Conservation (phyloP, 2,329 filamentous ascomycete species). For the Cladophialophora psammophila region DNA sequence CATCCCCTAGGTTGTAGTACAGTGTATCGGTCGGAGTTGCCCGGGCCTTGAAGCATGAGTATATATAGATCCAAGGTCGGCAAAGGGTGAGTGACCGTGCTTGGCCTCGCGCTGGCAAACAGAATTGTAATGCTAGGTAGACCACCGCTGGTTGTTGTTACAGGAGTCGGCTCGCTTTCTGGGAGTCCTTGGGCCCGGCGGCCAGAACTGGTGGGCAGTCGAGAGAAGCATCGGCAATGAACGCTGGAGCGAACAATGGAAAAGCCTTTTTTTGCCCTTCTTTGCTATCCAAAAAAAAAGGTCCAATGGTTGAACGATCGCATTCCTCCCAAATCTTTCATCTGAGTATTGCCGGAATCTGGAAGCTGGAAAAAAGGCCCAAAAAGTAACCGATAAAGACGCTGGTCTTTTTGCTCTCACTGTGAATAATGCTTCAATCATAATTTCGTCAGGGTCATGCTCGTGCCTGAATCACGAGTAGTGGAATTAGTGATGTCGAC, state of each 20-base stretch:
- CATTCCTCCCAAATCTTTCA: conserved; percentile 12
- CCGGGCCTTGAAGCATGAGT: conserved; percentile 20
- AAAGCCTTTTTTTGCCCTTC: conserved; percentile 11
- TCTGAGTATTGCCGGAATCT: neutral
- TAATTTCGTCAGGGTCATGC: conserved; percentile 32
- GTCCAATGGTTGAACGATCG: conserved; percentile 1
- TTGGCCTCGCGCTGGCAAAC: conserved; percentile 23
- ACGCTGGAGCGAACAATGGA: neutral
- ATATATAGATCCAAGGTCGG: conserved; percentile 21
- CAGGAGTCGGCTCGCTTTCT: conserved; percentile 14
- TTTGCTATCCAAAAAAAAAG: conserved; percentile 9
- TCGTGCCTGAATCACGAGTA: conserved; percentile 29
- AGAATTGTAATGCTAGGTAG: conserved; percentile 24
- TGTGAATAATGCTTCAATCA: conserved; percentile 20
- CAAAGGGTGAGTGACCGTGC: conserved; percentile 11
- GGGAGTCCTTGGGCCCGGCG: neutral
- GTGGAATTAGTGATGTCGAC: conserved; percentile 7
- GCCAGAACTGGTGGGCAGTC: neutral
- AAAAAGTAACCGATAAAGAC: conserved; percentile 16
- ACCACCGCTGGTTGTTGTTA: conserved; percentile 25
- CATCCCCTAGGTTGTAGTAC: conserved; percentile 30
- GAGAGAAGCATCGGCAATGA: conserved; percentile 9
- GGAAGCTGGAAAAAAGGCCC: conserved; percentile 13
- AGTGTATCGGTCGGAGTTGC: conserved; percentile 22
- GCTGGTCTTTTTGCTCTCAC: conserved; percentile 30